These are phyloP conservation scores for Aristolochia californica DNA, from an alignment of 164 flowering plant genomes.

Conservation along the genomic window DNA sequence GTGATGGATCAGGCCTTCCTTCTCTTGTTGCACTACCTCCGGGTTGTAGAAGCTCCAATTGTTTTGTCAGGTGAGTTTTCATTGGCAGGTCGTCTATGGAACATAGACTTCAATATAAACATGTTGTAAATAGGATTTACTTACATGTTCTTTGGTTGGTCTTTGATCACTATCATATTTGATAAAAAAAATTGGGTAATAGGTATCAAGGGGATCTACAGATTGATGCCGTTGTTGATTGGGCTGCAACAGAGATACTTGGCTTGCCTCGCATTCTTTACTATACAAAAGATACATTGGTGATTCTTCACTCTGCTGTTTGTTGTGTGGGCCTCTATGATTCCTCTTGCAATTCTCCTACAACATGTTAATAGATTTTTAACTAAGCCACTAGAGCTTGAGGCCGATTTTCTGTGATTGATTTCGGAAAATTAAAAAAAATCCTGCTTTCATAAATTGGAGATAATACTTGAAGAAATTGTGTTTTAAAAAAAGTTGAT, in stretches of 20 bases:
- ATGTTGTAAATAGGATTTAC: no score
- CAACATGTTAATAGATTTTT: no score
- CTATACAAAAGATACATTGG: constrained; percentile 83
- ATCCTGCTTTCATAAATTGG: no score
- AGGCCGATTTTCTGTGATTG: no score
- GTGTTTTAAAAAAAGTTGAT: no score
- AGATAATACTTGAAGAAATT: no score
- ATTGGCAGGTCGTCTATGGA: no score
- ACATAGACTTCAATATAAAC: no score
- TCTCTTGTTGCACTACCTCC: constrained; percentile 60
- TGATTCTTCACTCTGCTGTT: constrained; percentile 22
- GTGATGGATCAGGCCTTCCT: constrained; percentile 56
- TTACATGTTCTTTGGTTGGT: no score
- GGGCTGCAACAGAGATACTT: constrained; percentile 70
- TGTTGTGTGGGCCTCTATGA: not conserved
- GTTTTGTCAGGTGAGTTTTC: constrained; percentile 59
- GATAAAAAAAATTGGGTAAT: constrained; percentile 2
- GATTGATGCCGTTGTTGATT: constrained; percentile 72
- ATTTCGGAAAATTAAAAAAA: no score
- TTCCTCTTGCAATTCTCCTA: not conserved
- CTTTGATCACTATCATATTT: no score
- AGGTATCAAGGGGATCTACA: constrained; percentile 83
- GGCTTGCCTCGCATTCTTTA: constrained; percentile 74
- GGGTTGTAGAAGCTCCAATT: constrained; percentile 54
- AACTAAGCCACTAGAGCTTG: no score